A percentile compares a stretch with the other conserved stretches of the same genome.
These are phyloP conservation scores for Kurtzmaniella natalensis DNA, from an alignment of 1,139 yeast species.

Conservation along the genomic window DNA sequence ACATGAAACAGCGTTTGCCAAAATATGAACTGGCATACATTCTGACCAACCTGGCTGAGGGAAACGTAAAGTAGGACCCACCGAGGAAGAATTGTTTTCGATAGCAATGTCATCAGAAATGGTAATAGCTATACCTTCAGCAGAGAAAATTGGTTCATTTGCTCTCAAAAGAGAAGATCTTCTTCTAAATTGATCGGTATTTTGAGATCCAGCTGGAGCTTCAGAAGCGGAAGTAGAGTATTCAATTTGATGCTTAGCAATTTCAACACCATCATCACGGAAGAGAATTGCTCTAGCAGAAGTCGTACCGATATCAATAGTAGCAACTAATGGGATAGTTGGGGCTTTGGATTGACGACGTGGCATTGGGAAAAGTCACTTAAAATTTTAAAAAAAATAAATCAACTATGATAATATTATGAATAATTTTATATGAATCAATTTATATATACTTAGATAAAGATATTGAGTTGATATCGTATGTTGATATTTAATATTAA, in stretches of 20 bases:
- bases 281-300: slow-evolving; percentile 89
- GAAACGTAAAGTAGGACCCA: slow-evolving; percentile 68
- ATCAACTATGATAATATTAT: no score
- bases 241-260: slow-evolving; percentile 87
- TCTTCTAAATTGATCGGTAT: slow-evolving; percentile 50
- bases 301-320: slow-evolving; percentile 92
- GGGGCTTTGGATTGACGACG: slow-evolving; percentile 42
- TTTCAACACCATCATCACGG: slow-evolving; percentile 65
- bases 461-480: no score
- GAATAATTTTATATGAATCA: no score
- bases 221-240: slow-evolving; percentile 71
- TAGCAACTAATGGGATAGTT: slow-evolving; percentile 51
- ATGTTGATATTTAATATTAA: no score
- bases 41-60: slow-evolving; percentile 93
- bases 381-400: no score
- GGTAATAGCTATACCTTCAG: slow-evolving; percentile 70
- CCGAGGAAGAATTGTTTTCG: slow-evolving; percentile 50
- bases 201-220: slow-evolving; percentile 41
- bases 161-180: slow-evolving; percentile 46
- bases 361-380: slow-evolving; percentile 20
- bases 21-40: slow-evolving; percentile 83
- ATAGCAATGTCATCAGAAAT: slow-evolving; percentile 56
- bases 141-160: slow-evolving; percentile 59
- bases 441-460: no score
- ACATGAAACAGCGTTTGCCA: slow-evolving; percentile 80